Evolutionary conservation across 31 red algal species (phyloP), one percentile per base, ranked within the genome.

Genomic region (Porphyra umbilicalis): DNA sequence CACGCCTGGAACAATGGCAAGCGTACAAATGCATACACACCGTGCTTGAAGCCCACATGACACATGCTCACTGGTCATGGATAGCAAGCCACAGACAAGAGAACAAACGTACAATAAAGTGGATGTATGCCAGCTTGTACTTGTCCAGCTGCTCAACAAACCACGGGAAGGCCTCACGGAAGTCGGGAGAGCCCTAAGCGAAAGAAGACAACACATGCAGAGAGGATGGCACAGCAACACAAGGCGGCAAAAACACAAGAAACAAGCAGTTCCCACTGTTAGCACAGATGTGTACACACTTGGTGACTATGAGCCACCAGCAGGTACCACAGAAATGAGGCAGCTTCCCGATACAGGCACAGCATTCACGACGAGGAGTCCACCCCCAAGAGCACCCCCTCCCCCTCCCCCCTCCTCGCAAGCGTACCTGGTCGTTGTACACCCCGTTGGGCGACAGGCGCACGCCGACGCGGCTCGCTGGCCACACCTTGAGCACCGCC

Each of bases 361-460:
- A n/a, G n/a, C n/a, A n/a, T n/a, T n/a, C n/a, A n/a, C n/a, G n/a
- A n/a, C n/a, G n/a, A n/a, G n/a, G n/a, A n/a, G n/a, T n/a, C n/a
- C n/a, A n/a, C n/a, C n/a, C n/a, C n/a, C n/a, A n/a, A n/a, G n/a
- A n/a, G n/a, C n/a, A n/a, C n/a, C n/a, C n/a, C n/a, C n/a, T n/a
- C n/a, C n/a, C n/a, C n/a, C n/a, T n/a, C n/a, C n/a, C n/a, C n/a
- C n/a, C n/a, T n/a, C n/a, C n/a, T n/a, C n/a, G n/a, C n/a, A n/a
- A n/a, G n/a, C n/a, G n/a, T n/a, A n/a, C 46, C 76, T 77, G 77
- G 75, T 75, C 76, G 35, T 75, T 85, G 46, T 79, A 85, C 31
- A 39, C 84, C 42, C 77, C 74, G 38, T 85, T 74, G 34, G 84
- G 84, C 18, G 84, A 85, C 46, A 85, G 75, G 34, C 84, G 84